Conservation (phyloP, 2,329 filamentous ascomycete genomes). For the Pseudogymnoascus sp. region DNA sequence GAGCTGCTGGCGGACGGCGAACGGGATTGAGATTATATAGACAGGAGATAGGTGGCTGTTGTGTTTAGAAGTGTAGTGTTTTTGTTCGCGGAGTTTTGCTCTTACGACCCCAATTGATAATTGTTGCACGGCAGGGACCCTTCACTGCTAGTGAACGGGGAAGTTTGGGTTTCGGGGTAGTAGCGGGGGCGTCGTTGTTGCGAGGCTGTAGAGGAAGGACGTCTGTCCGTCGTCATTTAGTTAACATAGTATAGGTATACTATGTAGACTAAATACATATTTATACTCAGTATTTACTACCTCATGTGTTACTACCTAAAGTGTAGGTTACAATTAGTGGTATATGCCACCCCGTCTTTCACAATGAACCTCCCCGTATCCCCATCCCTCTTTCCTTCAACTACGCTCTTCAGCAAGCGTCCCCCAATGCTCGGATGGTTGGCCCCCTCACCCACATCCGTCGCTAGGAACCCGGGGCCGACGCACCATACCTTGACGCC, state of each 20-base stretch:
- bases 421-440: constrained; percentile 32
- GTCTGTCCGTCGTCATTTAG: background rate
- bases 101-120: too few species aligned
- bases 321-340: background rate
- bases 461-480: constrained; percentile 41
- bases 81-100: too few species aligned
- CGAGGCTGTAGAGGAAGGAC: too few species aligned
- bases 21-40: too few species aligned
- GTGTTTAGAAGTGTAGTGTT: too few species aligned
- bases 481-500: constrained; percentile 43
- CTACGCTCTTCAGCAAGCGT: constrained; percentile 31
- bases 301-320: background rate
- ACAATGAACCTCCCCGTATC: constrained; percentile 34
- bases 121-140: too few species aligned
- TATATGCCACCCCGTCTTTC: constrained; percentile 11
- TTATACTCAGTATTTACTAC: background rate
- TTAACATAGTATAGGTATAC: background rate
- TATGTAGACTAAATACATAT: background rate
- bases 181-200: too few species aligned
- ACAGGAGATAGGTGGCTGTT: too few species aligned
- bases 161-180: too few species aligned
- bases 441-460: constrained; percentile 34
- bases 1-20: too few species aligned
- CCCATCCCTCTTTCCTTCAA: constrained; percentile 35
- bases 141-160: too few species aligned